Percentiles rank a stretch among this genome's conserved stretches.
Evolutionary conservation across 176 grass and related monocot species (phyloP).

Genomic region (Rhynchospora tenuis): DNA sequence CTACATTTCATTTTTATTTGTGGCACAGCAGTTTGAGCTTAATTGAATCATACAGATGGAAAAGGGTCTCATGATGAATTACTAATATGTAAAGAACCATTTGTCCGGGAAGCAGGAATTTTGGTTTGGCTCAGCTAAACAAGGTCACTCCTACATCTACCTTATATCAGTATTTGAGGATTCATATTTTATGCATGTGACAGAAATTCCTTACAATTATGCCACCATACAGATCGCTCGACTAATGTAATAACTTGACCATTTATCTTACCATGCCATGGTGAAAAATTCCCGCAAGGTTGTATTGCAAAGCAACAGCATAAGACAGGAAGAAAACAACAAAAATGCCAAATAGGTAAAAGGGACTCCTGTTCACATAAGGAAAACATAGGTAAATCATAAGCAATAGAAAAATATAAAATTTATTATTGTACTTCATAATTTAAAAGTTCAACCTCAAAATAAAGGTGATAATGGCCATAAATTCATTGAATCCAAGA

Average conservation of each 20-base stretch:
- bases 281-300: slow-evolving; percentile 51
- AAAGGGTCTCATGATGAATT: background rate
- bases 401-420: background rate
- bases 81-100: background rate
- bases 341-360: slow-evolving; percentile 55
- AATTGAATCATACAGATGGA: background rate
- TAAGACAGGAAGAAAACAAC: slow-evolving; percentile 51
- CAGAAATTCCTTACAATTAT: background rate
- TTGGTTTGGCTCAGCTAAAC: background rate
- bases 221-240: background rate
- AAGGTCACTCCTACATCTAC: background rate
- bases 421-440: slow-evolving; percentile 24
- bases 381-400: slow-evolving; percentile 21
- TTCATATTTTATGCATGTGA: background rate
- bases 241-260: background rate
- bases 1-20: background rate
- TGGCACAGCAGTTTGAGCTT: background rate
- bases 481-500: slow-evolving; percentile 77
- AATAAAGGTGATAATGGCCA: slow-evolving; percentile 52
- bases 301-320: slow-evolving; percentile 55
- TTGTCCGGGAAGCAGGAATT: no score
- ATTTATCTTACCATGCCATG: slow-evolving; percentile 51
- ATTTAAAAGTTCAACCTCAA: slow-evolving; percentile 43
- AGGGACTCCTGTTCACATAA: slow-evolving; percentile 65
- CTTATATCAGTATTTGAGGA: background rate